Evolutionary conservation across 2,329 filamentous ascomycete species (phyloP).

Genomic region (Ophiostoma novo-ulmi): DNA sequence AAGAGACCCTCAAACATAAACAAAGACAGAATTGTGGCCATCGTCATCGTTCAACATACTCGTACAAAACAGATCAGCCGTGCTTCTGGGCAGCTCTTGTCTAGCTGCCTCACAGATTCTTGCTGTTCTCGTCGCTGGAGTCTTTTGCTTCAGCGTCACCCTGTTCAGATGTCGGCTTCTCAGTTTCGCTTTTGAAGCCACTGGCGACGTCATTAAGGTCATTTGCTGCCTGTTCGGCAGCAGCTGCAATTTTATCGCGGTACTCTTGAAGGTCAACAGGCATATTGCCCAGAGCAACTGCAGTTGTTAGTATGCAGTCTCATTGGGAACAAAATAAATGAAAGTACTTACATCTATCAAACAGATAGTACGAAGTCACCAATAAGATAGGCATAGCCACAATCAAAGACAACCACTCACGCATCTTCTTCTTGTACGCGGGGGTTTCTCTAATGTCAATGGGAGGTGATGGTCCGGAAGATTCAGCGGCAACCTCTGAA

Average conservation of each 20-base stretch:
- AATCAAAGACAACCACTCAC: slow-evolving; percentile 45
- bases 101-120: slow-evolving; percentile 29
- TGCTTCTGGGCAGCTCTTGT: background rate
- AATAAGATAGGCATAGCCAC: slow-evolving; percentile 51
- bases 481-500: background rate
- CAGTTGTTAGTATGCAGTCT: background rate
- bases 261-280: slow-evolving; percentile 25
- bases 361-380: slow-evolving; percentile 52
- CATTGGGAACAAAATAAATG: background rate
- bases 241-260: slow-evolving; percentile 25
- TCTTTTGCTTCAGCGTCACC: background rate
- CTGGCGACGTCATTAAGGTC: background rate
- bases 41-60: slow-evolving; percentile 7
- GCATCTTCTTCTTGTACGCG: slow-evolving; percentile 42
- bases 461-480: slow-evolving; percentile 14
- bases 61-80: background rate
- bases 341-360: slow-evolving; percentile 43
- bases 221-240: slow-evolving; percentile 18
- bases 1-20: background rate
- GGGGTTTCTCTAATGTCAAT: slow-evolving; percentile 34
- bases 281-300: slow-evolving; percentile 27
- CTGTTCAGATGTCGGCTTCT: background rate
- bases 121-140: background rate
- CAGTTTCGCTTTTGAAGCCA: background rate
- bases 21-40: background rate